Percentiles rank a stretch among this genome's conserved stretches.
Evolutionary conservation across 2,329 filamentous ascomycete species (phyloP).

Genomic region (Exophiala aquamarina): DNA sequence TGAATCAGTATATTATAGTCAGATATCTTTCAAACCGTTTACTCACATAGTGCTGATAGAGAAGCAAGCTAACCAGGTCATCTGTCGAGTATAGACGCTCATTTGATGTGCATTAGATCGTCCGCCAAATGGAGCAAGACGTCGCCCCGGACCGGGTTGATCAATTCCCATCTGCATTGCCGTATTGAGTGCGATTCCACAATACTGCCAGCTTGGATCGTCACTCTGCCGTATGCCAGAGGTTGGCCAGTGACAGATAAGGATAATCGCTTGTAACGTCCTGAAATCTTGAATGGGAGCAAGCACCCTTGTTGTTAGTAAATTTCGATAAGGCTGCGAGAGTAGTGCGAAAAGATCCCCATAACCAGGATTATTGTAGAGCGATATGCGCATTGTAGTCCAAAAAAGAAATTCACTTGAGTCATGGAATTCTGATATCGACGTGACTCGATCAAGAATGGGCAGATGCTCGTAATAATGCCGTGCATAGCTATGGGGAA

Average conservation of each 20-base stretch:
- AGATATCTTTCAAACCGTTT: neutral
- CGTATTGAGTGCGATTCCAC: constrained; percentile 9
- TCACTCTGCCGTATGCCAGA: constrained; percentile 4
- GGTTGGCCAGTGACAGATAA: constrained; percentile 11
- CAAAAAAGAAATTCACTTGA: constrained; percentile 9
- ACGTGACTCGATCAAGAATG: constrained; percentile 7
- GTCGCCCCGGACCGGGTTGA: constrained; percentile 2
- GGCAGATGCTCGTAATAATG: constrained; percentile 9
- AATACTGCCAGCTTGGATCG: constrained; percentile 11
- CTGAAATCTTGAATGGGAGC: constrained; percentile 5
- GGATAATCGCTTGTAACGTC: constrained; percentile 9
- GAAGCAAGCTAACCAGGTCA: constrained; percentile 14
- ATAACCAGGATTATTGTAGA: constrained; percentile 3
- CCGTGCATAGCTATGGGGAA: constrained; percentile 8
- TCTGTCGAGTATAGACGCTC: constrained; percentile 4
- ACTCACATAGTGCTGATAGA: constrained; percentile 11
- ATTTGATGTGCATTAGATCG: constrained; percentile 2
- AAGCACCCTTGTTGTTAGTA: constrained; percentile 1
- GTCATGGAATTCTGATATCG: constrained; percentile 6
- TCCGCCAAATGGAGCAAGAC: constrained; percentile 1
- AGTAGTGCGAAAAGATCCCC: constrained; percentile 3
- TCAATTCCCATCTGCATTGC: constrained; percentile 13
- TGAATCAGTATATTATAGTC: constrained; percentile 1
- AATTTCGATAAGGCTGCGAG: constrained; percentile 2
- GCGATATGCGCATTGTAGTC: constrained; percentile 5